These are phyloP conservation scores for Podaxis sp. DNA, from an alignment of 768 basidiomycete species.

Conservation along the genomic window DNA sequence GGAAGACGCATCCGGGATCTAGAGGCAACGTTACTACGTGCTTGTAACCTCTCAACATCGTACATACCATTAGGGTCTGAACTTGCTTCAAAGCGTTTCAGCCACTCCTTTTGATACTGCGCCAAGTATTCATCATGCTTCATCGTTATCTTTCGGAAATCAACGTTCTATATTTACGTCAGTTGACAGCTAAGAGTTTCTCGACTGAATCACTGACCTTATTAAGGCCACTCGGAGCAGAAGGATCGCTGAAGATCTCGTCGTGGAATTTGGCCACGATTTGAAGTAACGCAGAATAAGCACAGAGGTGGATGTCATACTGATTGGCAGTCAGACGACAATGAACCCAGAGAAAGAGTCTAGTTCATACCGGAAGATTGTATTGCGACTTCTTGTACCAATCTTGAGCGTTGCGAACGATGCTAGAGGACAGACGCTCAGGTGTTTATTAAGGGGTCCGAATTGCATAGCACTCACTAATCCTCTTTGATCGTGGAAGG, in stretches of 20 bases:
- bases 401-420: conserved; percentile 67
- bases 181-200: neutral
- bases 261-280: conserved; percentile 77
- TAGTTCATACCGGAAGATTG: conserved; percentile 49
- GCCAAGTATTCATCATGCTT: conserved; percentile 59
- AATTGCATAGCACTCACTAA: conserved; percentile 43
- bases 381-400: conserved; percentile 76
- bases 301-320: conserved; percentile 79
- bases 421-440: conserved; percentile 32
- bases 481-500: conserved; percentile 88
- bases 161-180: conserved; percentile 45
- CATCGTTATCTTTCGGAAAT: conserved; percentile 66
- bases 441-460: neutral
- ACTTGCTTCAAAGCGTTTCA: conserved; percentile 53
- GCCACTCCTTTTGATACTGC: conserved; percentile 68
- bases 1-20: conserved; percentile 63
- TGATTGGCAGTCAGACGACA: conserved; percentile 26
- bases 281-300: conserved; percentile 66
- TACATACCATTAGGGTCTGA: conserved; percentile 56
- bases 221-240: conserved; percentile 66
- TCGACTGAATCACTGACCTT: conserved; percentile 42
- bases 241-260: conserved; percentile 71
- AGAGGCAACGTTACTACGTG: neutral
- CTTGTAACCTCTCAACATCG: neutral
- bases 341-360: conserved; percentile 1